Conservation (phyloP, 148 eudicot genomes). For the Cornus florida region DNA sequence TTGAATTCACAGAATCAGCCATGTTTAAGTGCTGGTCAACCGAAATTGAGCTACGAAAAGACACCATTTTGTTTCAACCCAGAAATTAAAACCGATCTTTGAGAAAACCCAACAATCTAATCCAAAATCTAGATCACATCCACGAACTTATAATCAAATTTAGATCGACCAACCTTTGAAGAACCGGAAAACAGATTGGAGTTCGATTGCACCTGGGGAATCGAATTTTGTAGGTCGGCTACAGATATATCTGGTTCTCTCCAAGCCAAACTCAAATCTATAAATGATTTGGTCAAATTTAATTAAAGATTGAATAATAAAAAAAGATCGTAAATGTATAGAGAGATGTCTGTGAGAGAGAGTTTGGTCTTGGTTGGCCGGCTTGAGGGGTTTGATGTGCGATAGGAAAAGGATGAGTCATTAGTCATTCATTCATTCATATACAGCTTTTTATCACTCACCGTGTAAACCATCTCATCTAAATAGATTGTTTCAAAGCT, state of each 20-base stretch:
- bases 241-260: neutral
- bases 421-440: conserved; percentile 6
- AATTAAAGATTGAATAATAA: neutral
- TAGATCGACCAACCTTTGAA: conserved; percentile 31
- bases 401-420: conserved; percentile 1
- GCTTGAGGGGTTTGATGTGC: conserved; percentile 14
- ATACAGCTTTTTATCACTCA: too few relatives aligned
- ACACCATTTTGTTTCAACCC: conserved; percentile 52
- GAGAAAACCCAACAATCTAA: conserved; percentile 16
- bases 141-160: conserved; percentile 23
- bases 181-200: conserved; percentile 5
- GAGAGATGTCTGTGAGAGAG: neutral
- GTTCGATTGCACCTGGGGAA: conserved; percentile 24
- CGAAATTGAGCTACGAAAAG: conserved; percentile 37
- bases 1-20: conserved; percentile 54
- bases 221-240: conserved; percentile 10
- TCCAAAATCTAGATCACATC: conserved; percentile 18
- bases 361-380: neutral
- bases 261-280: neutral
- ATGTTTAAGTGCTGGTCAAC: conserved; percentile 49
- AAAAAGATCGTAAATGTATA: neutral
- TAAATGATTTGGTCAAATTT: neutral
- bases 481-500: too few relatives aligned
- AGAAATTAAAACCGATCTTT: conserved; percentile 17
- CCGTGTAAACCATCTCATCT: too few relatives aligned